A percentile compares a stretch with the other conserved stretches of the same genome.
Evolutionary conservation across 2,329 filamentous ascomycete genomes (phyloP).

Genomic region (Juglanconis sp.): DNA sequence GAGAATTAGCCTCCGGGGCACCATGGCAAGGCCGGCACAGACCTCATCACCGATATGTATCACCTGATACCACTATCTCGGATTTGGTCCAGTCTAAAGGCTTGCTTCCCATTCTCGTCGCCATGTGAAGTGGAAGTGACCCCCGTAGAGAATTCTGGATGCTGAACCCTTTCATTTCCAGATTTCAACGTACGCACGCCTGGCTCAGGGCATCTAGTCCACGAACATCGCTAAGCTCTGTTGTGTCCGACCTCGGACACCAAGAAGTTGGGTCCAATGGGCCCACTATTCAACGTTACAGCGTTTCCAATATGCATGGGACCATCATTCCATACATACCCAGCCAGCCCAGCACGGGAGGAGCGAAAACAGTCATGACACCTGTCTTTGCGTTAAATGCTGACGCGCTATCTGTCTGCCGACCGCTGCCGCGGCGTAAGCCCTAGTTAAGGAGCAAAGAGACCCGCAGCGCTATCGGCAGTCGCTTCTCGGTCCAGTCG

Average conservation of each 20-base stretch:
- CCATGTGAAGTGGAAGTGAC: not conserved
- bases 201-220: no score
- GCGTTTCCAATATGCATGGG: slow-evolving; percentile 4
- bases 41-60: not conserved
- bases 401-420: not conserved
- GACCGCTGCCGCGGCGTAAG: no score
- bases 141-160: not conserved
- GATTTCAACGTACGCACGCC: not conserved
- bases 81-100: not conserved
- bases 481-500: no score
- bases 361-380: not conserved
- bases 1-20: not conserved
- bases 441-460: no score
- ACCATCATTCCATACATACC: not conserved
- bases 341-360: not conserved
- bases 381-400: not conserved
- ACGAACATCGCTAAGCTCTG: not conserved
- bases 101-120: not conserved
- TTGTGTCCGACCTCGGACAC: not conserved
- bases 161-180: not conserved
- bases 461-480: no score
- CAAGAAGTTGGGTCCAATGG: not conserved
- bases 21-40: not conserved
- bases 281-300: slow-evolving; percentile 2
- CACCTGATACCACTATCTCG: not conserved